Percentiles rank a stretch among this genome's conserved stretches.
Conservation (phyloP, 306 rosid species). For the Citrullus amarus region DNA sequence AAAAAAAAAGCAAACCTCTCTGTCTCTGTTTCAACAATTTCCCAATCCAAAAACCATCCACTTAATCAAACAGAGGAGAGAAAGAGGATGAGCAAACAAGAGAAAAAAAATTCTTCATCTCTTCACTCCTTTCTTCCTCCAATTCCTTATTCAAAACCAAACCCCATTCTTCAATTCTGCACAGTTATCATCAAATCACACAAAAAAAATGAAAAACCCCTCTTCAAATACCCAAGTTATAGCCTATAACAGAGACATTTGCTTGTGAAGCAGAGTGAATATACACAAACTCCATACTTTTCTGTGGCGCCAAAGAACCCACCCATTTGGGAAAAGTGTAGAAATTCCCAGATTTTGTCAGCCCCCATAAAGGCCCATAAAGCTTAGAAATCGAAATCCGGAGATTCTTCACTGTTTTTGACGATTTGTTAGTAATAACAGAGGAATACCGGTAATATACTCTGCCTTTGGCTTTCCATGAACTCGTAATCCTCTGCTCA, state of each 20-base stretch:
- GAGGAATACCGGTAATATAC: slow-evolving; percentile 80
- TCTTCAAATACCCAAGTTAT: slow-evolving; percentile 38
- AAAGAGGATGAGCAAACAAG: slow-evolving; percentile 90
- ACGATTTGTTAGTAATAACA: slow-evolving; percentile 62
- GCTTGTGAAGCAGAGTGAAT: slow-evolving; percentile 77
- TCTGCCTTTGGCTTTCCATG: slow-evolving; percentile 62
- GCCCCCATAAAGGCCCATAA: slow-evolving; percentile 92
- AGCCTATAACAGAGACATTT: slow-evolving; percentile 47
- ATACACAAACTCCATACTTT: slow-evolving; percentile 91
- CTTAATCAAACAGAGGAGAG: slow-evolving; percentile 30
- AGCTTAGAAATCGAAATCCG: slow-evolving; percentile 59
- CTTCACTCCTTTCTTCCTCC: slow-evolving; percentile 92
- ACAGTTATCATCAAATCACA: slow-evolving; percentile 29
- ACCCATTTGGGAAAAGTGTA: slow-evolving; percentile 78
- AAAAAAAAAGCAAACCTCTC: too few relatives aligned
- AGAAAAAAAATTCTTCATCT: slow-evolving; percentile 29
- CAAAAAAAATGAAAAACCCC: not conserved
- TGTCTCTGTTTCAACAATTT: too few relatives aligned
- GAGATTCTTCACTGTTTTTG: slow-evolving; percentile 41
- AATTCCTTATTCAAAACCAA: slow-evolving; percentile 27
- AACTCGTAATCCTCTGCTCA: slow-evolving; percentile 49
- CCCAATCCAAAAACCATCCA: not conserved
- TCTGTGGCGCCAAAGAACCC: slow-evolving; percentile 42
- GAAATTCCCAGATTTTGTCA: slow-evolving; percentile 43
- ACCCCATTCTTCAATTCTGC: slow-evolving; percentile 47